A percentile compares a stretch with the other conserved stretches of the same genome.
These are phyloP conservation scores for Nicotiana obtusifolia DNA, from an alignment of 257 asterid species.

Conservation along the genomic window DNA sequence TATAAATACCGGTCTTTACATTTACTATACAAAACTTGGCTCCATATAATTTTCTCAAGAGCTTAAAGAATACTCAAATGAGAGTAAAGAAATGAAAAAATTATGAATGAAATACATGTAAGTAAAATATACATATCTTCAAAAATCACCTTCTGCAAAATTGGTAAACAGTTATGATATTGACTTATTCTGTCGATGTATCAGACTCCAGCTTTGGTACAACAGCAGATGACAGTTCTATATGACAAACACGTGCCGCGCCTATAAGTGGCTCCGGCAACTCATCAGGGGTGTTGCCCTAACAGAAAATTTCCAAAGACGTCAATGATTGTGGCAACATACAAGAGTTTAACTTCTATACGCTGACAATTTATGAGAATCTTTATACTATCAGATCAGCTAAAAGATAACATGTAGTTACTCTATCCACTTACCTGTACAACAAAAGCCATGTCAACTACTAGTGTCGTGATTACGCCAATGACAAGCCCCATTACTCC, in stretches of 20 bases:
- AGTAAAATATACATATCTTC: slow-evolving; percentile 5
- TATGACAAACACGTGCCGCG: slow-evolving; percentile 40
- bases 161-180: slow-evolving; percentile 5
- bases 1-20: not conserved
- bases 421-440: slow-evolving; percentile 61
- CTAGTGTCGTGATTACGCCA: slow-evolving; percentile 87
- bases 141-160: slow-evolving; percentile 11
- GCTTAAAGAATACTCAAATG: not conserved
- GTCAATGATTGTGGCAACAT: not conserved
- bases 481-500: slow-evolving; percentile 97
- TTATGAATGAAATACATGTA: not conserved
- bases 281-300: slow-evolving; percentile 38
- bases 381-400: not conserved
- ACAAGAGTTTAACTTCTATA: not conserved
- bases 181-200: slow-evolving; percentile 7
- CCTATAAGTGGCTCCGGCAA: slow-evolving; percentile 45
- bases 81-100: not conserved
- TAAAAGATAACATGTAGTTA: not conserved
- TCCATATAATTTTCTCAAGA: not conserved
- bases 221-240: slow-evolving; percentile 38
- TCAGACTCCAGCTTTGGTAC: slow-evolving; percentile 33
- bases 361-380: not conserved
- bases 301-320: not conserved
- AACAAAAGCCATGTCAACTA: slow-evolving; percentile 98
- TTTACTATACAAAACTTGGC: not conserved